These are phyloP conservation scores for Alisma plantagoaquatica DNA, from an alignment of 106 monocot genomes.

Conservation along the genomic window DNA sequence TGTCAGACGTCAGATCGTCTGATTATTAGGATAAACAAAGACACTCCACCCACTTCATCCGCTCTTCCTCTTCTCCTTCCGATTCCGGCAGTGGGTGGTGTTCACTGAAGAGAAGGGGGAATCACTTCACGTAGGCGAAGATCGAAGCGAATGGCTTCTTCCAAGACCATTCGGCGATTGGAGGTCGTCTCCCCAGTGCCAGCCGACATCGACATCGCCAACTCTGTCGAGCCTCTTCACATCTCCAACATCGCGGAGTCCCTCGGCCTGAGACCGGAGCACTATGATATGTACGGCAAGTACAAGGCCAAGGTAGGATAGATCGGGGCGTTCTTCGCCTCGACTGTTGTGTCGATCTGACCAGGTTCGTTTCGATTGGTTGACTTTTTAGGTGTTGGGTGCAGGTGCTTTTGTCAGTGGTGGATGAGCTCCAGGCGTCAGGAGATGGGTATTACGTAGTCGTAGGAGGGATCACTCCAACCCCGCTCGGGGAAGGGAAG, in stretches of 20 bases:
- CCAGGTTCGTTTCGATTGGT: not conserved
- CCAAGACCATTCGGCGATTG: slow-evolving; percentile 50
- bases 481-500: slow-evolving; percentile 97
- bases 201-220: slow-evolving; percentile 98
- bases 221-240: slow-evolving; percentile 73
- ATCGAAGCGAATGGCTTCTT: slow-evolving; percentile 26
- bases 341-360: too few relatives aligned
- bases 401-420: slow-evolving; percentile 67
- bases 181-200: slow-evolving; percentile 81
- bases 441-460: slow-evolving; percentile 91
- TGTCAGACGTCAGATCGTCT: too few relatives aligned
- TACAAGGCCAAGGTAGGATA: slow-evolving; percentile 99
- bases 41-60: too few relatives aligned
- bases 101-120: too few relatives aligned
- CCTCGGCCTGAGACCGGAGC: slow-evolving; percentile 46
- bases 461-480: slow-evolving; percentile 95
- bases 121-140: too few relatives aligned
- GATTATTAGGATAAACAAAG: too few relatives aligned
- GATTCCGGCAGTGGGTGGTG: too few relatives aligned
- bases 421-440: slow-evolving; percentile 52
- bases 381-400: not conserved
- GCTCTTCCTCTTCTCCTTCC: too few relatives aligned
- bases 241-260: slow-evolving; percentile 72
- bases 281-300: slow-evolving; percentile 96
- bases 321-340: too few relatives aligned